Evolutionary conservation across 2,329 filamentous ascomycete genomes (phyloP).

Genomic region (Hypomyces rosellus): DNA sequence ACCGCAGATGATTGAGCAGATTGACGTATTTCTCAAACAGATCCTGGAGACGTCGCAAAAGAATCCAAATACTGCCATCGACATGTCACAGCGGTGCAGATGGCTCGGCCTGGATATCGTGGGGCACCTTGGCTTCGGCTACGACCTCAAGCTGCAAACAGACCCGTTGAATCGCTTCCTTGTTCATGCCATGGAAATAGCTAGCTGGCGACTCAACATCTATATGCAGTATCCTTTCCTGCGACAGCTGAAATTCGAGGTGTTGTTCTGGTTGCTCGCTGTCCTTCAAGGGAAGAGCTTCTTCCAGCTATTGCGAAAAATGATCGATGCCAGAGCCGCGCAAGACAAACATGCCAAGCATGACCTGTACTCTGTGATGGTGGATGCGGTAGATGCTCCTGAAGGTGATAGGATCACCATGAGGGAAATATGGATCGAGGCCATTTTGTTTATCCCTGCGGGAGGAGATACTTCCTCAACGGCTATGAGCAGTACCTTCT

Average conservation of each 20-base stretch:
- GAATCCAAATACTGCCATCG: background rate
- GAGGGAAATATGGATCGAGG: background rate
- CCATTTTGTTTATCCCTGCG: constrained; percentile 1
- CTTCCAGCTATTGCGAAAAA: background rate
- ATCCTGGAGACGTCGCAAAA: background rate
- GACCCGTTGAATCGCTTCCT: background rate
- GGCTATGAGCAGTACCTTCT: constrained; percentile 20
- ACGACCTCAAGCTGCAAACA: background rate
- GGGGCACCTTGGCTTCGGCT: constrained; percentile 2
- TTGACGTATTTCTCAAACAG: background rate
- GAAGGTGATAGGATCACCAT: background rate
- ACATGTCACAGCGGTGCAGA: background rate
- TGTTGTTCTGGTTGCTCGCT: background rate
- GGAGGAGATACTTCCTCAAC: no score
- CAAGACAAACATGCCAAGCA: background rate
- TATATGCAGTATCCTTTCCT: constrained; percentile 3
- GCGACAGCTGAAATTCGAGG: background rate
- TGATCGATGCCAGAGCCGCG: background rate
- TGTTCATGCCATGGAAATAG: background rate
- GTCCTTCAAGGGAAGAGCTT: background rate
- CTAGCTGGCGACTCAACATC: background rate
- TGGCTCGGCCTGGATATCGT: constrained; percentile 1
- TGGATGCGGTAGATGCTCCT: background rate
- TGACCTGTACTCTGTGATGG: background rate
- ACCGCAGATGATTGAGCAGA: background rate